Evolutionary conservation across 176 grass and related monocot species (phyloP).

Genomic region (Ananas comosus): DNA sequence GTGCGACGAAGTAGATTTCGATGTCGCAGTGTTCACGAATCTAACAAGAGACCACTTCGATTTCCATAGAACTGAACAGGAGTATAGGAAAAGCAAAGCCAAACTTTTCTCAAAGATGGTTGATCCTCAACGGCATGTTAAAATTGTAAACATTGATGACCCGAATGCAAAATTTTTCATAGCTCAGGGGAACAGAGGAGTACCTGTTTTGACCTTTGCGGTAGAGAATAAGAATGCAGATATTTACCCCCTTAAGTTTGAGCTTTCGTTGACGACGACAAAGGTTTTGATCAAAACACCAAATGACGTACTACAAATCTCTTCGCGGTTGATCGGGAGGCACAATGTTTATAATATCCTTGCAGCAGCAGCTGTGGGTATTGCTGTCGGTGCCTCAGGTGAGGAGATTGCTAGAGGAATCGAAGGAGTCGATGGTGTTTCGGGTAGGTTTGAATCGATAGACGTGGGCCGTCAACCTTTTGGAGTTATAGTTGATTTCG

Average conservation of each 20-base stretch:
- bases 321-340: constrained; percentile 20
- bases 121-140: constrained; percentile 12
- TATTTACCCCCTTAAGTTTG: constrained; percentile 15
- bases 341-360: constrained; percentile 27
- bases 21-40: constrained; percentile 24
- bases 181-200: constrained; percentile 18
- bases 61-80: constrained; percentile 19
- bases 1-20: constrained; percentile 18
- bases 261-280: constrained; percentile 24
- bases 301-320: constrained; percentile 20
- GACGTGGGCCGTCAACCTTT: constrained; percentile 22
- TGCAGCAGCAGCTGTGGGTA: constrained; percentile 20
- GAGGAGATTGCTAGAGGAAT: constrained; percentile 26
- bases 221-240: constrained; percentile 28
- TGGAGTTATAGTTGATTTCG: constrained; percentile 22
- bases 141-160: constrained; percentile 28
- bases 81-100: constrained; percentile 12
- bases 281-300: constrained; percentile 20
- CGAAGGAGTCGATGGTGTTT: constrained; percentile 20
- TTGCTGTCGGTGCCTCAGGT: constrained; percentile 20
- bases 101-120: constrained; percentile 20
- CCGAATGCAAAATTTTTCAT: constrained; percentile 15
- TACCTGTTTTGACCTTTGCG: constrained; percentile 23
- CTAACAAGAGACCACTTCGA: constrained; percentile 12
- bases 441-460: constrained; percentile 24